These are phyloP conservation scores for Xylaria grammica DNA, from an alignment of 495 filamentous ascomycete species.

Conservation along the genomic window DNA sequence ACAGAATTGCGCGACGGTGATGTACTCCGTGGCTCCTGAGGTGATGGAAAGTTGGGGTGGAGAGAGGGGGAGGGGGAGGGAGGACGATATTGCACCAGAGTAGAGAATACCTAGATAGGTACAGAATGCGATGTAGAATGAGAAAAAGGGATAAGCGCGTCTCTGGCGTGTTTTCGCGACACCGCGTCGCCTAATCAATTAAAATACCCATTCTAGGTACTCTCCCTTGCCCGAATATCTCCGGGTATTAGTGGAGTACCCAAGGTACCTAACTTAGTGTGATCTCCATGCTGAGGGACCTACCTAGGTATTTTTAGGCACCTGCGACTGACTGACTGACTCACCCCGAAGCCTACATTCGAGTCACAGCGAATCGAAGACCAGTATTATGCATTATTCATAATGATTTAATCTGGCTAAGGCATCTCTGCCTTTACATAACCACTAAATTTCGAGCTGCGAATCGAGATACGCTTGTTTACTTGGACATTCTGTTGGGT, in stretches of 20 bases:
- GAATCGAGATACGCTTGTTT: neutral
- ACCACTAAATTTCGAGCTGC: too few species aligned
- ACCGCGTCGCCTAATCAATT: constrained; percentile 32
- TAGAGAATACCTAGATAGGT: too few species aligned
- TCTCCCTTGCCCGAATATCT: constrained; percentile 28
- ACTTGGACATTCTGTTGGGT: too few species aligned
- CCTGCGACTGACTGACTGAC: neutral
- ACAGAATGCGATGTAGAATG: neutral
- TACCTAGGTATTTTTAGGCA: neutral
- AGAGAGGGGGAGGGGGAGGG: too few species aligned
- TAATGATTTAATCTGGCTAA: too few species aligned
- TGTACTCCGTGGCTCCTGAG: neutral
- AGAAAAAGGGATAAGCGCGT: constrained; percentile 15
- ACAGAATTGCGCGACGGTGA: neutral
- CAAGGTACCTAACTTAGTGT: too few species aligned
- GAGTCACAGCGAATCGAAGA: neutral
- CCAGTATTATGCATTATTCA: neutral
- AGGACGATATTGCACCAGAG: neutral
- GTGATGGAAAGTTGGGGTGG: neutral
- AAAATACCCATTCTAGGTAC: constrained; percentile 24
- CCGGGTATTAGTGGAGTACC: constrained; percentile 16
- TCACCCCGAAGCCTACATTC: constrained; percentile 13
- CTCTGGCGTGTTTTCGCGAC: constrained; percentile 30
- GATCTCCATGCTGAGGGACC: too few species aligned
- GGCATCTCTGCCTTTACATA: too few species aligned